A percentile compares a stretch with the other conserved stretches of the same genome.
phyloP scores from a whole-genome alignment of 1,139 yeast genomes.

The Saccharomyces hybrid region DNA sequence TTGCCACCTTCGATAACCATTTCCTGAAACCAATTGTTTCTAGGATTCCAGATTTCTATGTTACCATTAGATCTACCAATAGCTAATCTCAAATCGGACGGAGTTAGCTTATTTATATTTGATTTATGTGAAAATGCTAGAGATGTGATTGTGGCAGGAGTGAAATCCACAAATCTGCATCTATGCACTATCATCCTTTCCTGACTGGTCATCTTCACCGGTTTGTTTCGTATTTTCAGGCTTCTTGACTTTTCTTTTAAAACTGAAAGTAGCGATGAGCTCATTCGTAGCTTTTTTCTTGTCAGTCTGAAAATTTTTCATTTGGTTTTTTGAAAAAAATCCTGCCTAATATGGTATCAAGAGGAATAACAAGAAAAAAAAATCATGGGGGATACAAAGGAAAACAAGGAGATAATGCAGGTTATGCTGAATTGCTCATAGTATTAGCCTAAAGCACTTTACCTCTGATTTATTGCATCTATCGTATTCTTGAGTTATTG shows the following conservation, averaged over 20 bases:
- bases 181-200: conserved; percentile 49
- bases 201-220: not conserved
- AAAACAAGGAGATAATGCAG: not conserved
- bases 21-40: conserved; percentile 50
- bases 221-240: not conserved
- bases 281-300: not conserved
- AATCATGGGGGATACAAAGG: not conserved
- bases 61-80: conserved; percentile 93
- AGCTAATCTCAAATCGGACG: conserved; percentile 68
- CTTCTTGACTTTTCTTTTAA: not conserved
- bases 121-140: conserved; percentile 72
- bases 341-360: not conserved
- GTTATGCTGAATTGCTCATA: not conserved
- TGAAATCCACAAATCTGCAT: conserved; percentile 85
- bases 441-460: not conserved
- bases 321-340: conserved; percentile 1
- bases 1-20: conserved; percentile 68
- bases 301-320: conserved; percentile 1
- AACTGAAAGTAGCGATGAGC: not conserved
- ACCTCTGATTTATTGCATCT: not conserved
- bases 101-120: conserved; percentile 40
- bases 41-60: conserved; percentile 93
- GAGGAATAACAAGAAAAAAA: not conserved
- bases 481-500: not conserved
- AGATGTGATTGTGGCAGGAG: conserved; percentile 80